Base-by-base conservation (phyloP, 768 basidiomycete genomes). In the Boletus rex-veris region DNA sequence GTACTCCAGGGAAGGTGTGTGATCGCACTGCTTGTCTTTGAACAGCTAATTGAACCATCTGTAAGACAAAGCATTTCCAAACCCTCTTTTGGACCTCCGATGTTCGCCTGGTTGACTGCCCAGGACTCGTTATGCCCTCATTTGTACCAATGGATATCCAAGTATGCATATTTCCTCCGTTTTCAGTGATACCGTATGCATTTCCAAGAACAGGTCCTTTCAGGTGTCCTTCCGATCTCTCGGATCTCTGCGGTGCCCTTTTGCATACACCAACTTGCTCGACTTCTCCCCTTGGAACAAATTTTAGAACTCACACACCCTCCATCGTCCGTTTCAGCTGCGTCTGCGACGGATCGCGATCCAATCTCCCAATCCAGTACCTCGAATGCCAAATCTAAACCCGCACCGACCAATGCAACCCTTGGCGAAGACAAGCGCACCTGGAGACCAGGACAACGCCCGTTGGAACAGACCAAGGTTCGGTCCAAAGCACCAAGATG, bases 31-130 rank as follows among this genome's bases (percentile, higher is more conserved):
- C 31, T 24, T 40, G 26, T 43, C 11, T 41, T 51, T 24, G 7
- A 18, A 40, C 14, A 12, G 35, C 40, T 45, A 21, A 41, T 48
- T 50, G 7, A 48, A 40, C 14, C 8, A 46, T 45, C 11, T 28
- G 4, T 58, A 89, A 28, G 91, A 97, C 93, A 4, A 97, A 96
- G 71, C 93, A 97, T 67, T 92, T 93, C 65, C 92, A 98, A 68
- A 98, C 95, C 0, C 79, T 96, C 40, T 96, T 88, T 69, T 91
- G 87, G 86, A 92, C 90, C 24, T 71, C 79, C 2, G 84, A 92
- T 56, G 80, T 98, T 56, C 88, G 92, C 43, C 79, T 98, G 9
- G 92, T 93, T 36, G 96, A 98, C 70, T 98, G 96, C 63, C 96
- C 96, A 0, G 96, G 96, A 10, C 80, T 98, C 15, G 92, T 98